Conservation (phyloP, 495 filamentous ascomycete species). For the Lepraria neglecta region DNA sequence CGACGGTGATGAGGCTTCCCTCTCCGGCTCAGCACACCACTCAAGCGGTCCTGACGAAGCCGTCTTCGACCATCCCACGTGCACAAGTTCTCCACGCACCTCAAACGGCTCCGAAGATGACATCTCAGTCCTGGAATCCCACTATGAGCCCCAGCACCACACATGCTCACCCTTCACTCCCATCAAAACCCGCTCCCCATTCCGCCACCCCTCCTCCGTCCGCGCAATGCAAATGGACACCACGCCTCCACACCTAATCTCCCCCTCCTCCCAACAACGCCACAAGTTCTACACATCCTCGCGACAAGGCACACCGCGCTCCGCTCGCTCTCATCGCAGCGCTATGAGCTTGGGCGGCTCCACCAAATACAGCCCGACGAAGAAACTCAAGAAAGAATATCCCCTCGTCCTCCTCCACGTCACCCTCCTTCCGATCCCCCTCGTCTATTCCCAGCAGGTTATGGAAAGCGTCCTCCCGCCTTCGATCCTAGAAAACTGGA, state of each 20-base stretch:
- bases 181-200: conserved; percentile 36
- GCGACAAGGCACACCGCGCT: conserved; percentile 25
- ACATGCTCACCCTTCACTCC: conserved; percentile 25
- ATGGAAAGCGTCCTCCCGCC: conserved; percentile 52
- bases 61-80: conserved; percentile 26
- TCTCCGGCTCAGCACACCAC: conserved; percentile 25
- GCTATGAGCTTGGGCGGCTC: conserved; percentile 23
- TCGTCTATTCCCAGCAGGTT: conserved; percentile 59
- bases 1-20: conserved; percentile 19
- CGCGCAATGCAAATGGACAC: conserved; percentile 72
- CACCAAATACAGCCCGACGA: conserved; percentile 28
- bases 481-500: conserved; percentile 62
- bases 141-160: conserved; percentile 14
- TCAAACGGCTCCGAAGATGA: conserved; percentile 27
- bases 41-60: conserved; percentile 26
- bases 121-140: conserved; percentile 23
- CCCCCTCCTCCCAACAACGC: conserved; percentile 38
- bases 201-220: conserved; percentile 68
- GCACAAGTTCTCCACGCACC: conserved; percentile 27
- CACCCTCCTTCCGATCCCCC: conserved; percentile 67
- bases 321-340: conserved; percentile 25
- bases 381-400: conserved; percentile 53
- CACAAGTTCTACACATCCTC: conserved; percentile 26
- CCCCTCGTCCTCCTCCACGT: conserved; percentile 86
- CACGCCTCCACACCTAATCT: conserved; percentile 50